Percentiles rank a stretch among this genome's conserved stretches.
These are phyloP conservation scores for Heterobasidion parviporum DNA, from an alignment of 1,284 basidiomycete species.

Conservation along the genomic window DNA sequence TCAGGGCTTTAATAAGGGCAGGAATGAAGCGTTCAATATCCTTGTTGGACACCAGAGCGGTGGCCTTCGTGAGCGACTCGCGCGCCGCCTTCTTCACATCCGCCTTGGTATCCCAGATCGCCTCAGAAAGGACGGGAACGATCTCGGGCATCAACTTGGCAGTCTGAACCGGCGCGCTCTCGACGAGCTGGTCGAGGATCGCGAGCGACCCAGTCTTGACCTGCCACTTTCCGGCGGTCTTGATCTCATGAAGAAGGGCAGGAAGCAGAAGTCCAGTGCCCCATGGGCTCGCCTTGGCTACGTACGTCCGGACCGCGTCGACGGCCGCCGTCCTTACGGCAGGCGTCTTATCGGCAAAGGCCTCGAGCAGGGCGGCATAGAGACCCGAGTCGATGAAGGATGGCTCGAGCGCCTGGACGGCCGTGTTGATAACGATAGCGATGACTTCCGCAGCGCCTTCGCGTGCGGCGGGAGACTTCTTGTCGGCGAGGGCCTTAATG, in stretches of 20 bases:
- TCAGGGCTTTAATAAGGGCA: conserved; percentile 93
- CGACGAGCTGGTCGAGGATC: conserved; percentile 88
- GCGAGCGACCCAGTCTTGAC: conserved; percentile 88
- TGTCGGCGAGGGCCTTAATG: conserved; percentile 84
- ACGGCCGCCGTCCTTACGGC: conserved; percentile 79
- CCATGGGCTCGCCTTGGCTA: conserved; percentile 87
- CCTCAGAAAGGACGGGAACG: conserved; percentile 91
- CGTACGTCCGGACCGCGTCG: conserved; percentile 77
- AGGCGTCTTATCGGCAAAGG: conserved; percentile 90
- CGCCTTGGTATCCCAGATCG: conserved; percentile 99
- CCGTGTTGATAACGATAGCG: conserved; percentile 64
- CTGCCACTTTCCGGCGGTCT: conserved; percentile 98
- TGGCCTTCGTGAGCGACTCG: conserved; percentile 88
- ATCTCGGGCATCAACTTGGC: conserved; percentile 93
- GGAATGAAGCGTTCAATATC: conserved; percentile 99
- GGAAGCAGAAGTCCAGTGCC: conserved; percentile 82
- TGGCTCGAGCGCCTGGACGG: conserved; percentile 85
- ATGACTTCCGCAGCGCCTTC: conserved; percentile 79
- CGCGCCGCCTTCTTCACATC: conserved; percentile 99
- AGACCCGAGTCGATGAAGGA: conserved; percentile 80
- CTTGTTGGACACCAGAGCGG: conserved; percentile 96
- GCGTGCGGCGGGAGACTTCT: conserved; percentile 82
- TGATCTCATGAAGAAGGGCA: conserved; percentile 88
- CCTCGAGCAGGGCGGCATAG: conserved; percentile 82
- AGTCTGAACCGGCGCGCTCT: conserved; percentile 78